Conservation (phyloP, 179 eudicot genomes). For the Beta lomatogona region DNA sequence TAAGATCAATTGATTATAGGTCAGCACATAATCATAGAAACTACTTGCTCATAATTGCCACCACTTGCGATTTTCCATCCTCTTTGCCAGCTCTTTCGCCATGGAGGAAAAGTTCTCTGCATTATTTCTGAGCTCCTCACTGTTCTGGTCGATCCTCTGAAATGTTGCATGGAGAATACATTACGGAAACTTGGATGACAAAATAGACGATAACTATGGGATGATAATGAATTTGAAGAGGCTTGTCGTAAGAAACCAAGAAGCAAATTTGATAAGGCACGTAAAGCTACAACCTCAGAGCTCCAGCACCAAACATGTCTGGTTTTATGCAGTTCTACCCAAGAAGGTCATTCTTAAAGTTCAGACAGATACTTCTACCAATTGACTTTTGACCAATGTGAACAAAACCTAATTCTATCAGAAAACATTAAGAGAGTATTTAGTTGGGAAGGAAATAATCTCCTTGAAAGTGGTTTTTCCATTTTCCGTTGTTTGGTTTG, state of each 20-base stretch:
- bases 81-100: slow-evolving; percentile 85
- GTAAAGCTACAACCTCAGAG: too few species aligned
- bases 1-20: background rate
- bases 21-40: background rate
- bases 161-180: slow-evolving; percentile 7
- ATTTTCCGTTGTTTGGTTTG: too few species aligned
- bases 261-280: too few species aligned
- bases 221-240: background rate
- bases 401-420: background rate
- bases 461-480: too few species aligned
- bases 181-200: background rate
- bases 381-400: background rate
- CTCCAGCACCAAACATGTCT: background rate
- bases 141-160: slow-evolving; percentile 72
- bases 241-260: background rate
- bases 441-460: too few species aligned
- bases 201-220: slow-evolving; percentile 2
- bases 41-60: slow-evolving; percentile 58
- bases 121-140: slow-evolving; percentile 69
- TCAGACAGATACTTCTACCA: too few species aligned
- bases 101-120: slow-evolving; percentile 86
- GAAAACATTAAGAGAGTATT: background rate
- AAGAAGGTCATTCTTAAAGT: too few species aligned
- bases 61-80: slow-evolving; percentile 86
- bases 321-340: too few species aligned